Conservation (phyloP, 805 yeast species). For the Komagataella pseudopastoris region DNA sequence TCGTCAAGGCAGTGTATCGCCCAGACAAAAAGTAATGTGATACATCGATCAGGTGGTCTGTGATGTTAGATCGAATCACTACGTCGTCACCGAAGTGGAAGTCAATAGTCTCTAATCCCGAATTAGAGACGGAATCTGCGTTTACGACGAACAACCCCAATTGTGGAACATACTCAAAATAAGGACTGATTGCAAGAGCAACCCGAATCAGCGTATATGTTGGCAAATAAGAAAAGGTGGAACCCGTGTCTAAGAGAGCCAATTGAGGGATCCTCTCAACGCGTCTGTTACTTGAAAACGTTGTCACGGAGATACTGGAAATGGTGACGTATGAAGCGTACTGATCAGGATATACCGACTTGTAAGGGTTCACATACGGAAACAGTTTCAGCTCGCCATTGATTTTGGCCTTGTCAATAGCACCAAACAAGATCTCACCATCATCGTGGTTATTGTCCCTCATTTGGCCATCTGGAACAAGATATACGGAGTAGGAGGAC, state of each 20-base stretch:
- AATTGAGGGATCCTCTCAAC: background rate
- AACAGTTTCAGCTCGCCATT: background rate
- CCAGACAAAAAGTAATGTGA: background rate
- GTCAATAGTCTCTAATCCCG: background rate
- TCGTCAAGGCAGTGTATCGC: background rate
- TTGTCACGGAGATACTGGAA: background rate
- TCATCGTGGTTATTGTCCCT: constrained; percentile 8
- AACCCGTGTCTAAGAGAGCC: constrained; percentile 2
- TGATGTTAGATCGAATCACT: background rate
- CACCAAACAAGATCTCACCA: constrained; percentile 60
- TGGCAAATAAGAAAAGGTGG: constrained; percentile 1
- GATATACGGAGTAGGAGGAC: constrained; percentile 47
- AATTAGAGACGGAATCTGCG: background rate
- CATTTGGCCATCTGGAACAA: constrained; percentile 24
- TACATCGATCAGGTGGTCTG: background rate
- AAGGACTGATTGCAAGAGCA: background rate
- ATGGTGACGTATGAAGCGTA: background rate
- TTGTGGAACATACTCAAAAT: background rate
- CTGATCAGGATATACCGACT: background rate
- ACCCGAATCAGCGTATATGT: background rate
- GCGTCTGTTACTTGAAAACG: background rate
- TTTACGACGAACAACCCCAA: background rate
- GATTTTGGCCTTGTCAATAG: constrained; percentile 44
- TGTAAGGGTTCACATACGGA: background rate
- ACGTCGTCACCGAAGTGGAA: background rate